These are phyloP conservation scores for Quercus variabilis DNA, from an alignment of 306 rosid genomes.

Conservation along the genomic window DNA sequence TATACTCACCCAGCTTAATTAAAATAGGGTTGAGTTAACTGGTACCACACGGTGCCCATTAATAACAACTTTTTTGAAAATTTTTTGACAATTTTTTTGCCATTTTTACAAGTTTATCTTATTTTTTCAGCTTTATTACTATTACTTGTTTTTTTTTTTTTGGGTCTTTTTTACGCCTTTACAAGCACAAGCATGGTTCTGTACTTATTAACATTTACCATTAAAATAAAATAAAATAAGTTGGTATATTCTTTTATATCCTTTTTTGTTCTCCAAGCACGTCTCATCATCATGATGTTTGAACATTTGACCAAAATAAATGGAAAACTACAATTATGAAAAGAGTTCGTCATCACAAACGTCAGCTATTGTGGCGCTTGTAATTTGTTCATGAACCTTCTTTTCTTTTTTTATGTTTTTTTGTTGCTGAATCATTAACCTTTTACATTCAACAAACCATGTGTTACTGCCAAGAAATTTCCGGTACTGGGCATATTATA, in stretches of 20 bases:
- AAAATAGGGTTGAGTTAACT: too few relatives aligned
- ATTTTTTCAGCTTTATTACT: too few relatives aligned
- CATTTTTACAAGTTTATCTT: too few relatives aligned
- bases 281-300: background rate
- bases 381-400: background rate
- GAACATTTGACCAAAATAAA: background rate
- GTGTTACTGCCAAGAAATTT: background rate
- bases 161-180: too few relatives aligned
- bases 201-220: rapidly evolving
- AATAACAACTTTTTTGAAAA: too few relatives aligned
- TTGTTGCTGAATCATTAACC: background rate
- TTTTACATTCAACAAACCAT: background rate
- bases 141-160: too few relatives aligned
- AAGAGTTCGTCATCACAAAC: background rate
- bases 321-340: background rate
- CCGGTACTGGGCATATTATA: background rate
- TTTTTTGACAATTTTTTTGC: too few relatives aligned
- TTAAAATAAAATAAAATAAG: too few relatives aligned
- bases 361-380: background rate
- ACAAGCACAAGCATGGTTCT: too few relatives aligned
- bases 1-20: too few relatives aligned
- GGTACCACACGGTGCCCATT: too few relatives aligned
- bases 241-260: too few relatives aligned
- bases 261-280: background rate
- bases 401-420: background rate